These are phyloP conservation scores for Trichomonascaceae sp. DNA, from an alignment of 1,139 yeast species.

Conservation along the genomic window DNA sequence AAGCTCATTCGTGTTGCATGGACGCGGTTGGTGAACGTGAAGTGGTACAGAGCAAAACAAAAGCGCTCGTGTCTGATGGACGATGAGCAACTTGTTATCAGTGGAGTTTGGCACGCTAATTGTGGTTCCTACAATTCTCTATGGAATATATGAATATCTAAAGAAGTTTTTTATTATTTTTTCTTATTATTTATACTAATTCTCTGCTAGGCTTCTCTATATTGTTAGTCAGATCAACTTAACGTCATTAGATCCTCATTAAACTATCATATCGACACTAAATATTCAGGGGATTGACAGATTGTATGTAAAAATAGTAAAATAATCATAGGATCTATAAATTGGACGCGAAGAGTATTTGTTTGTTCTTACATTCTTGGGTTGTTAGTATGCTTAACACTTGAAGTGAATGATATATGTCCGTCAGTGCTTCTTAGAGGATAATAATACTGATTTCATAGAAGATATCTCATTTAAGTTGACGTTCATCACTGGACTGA, in stretches of 20 bases:
- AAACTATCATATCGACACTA: neutral
- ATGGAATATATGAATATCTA: too few relatives aligned
- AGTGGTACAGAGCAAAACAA: neutral
- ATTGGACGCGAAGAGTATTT: constrained; percentile 3
- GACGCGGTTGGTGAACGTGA: neutral
- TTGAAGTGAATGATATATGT: neutral
- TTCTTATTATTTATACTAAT: neutral
- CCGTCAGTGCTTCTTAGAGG: constrained; percentile 31
- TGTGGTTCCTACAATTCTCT: too few relatives aligned
- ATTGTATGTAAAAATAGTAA: constrained; percentile 17
- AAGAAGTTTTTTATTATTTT: too few relatives aligned
- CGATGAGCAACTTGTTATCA: neutral
- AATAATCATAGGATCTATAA: constrained; percentile 21
- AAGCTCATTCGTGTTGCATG: neutral
- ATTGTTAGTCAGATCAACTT: too few relatives aligned
- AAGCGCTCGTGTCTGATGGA: neutral
- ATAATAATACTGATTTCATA: constrained; percentile 17
- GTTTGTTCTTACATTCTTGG: constrained; percentile 5
- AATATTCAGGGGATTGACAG: constrained; percentile 32
- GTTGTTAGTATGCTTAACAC: neutral
- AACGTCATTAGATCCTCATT: neutral
- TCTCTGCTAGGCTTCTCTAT: too few relatives aligned
- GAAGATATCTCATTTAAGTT: constrained; percentile 3
- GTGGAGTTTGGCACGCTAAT: too few relatives aligned
- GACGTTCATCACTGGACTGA: neutral